Percentiles rank a stretch among this genome's conserved stretches.
These are phyloP conservation scores for Pythium rhizo-oryzae DNA, from an alignment of 352 stramenopile genomes.

Conservation along the genomic window DNA sequence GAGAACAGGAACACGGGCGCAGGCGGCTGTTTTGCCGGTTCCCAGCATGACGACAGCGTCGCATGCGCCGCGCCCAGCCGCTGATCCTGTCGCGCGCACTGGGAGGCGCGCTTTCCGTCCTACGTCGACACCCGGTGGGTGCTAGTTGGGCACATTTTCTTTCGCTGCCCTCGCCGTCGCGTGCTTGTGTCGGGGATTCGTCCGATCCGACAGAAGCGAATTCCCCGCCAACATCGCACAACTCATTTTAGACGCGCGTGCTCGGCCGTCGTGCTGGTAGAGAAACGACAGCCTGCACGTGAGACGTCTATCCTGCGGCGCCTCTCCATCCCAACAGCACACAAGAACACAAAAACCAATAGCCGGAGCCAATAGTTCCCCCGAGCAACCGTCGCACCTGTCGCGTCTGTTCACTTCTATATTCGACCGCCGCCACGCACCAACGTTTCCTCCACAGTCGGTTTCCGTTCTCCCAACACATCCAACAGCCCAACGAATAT, in stretches of 20 bases:
- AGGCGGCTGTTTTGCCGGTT: conserved; percentile 18
- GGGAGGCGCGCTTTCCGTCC: background rate
- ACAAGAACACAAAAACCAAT: background rate
- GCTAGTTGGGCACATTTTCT: conserved; percentile 2
- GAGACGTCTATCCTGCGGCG: conserved; percentile 9
- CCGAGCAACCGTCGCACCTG: conserved; percentile 14
- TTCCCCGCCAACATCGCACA: conserved; percentile 4
- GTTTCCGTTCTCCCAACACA: background rate
- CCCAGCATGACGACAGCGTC: conserved; percentile 12
- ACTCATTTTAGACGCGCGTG: conserved; percentile 7
- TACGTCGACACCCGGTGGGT: background rate
- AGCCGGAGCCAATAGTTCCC: conserved; percentile 8
- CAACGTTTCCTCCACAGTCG: conserved; percentile 15
- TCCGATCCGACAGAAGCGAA: background rate
- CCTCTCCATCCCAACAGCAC: conserved; percentile 21
- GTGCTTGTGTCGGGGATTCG: conserved; percentile 6
- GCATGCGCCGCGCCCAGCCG: background rate
- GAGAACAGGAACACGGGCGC: background rate
- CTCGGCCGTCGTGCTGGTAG: background rate
- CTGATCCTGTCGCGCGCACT: background rate
- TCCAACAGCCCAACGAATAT: conserved; percentile 31
- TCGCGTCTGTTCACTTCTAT: conserved; percentile 7
- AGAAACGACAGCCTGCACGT: conserved; percentile 15
- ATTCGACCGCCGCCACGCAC: conserved; percentile 6
- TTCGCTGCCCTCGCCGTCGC: conserved; percentile 1